Percentiles rank a stretch among this genome's conserved stretches.
phyloP scores from a whole-genome alignment of 768 basidiomycete genomes.

The Pulveroboletus sp. region DNA sequence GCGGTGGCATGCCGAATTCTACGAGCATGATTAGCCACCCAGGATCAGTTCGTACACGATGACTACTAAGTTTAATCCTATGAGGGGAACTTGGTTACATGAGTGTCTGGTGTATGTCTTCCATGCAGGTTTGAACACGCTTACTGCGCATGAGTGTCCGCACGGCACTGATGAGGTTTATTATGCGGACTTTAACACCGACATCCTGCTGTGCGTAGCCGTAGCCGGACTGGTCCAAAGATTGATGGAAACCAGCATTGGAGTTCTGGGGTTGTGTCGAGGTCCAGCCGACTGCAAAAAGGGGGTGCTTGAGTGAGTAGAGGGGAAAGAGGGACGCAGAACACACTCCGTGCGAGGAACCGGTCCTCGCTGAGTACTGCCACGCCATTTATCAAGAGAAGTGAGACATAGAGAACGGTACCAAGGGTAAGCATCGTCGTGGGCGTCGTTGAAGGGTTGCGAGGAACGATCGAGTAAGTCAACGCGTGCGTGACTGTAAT shows the following conservation, averaged over 20 bases:
- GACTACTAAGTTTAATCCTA: slow-evolving; percentile 79
- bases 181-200: slow-evolving; percentile 77
- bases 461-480: not conserved
- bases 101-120: slow-evolving; percentile 12
- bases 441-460: slow-evolving; percentile 8
- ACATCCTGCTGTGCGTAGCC: slow-evolving; percentile 52
- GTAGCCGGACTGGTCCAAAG: slow-evolving; percentile 63
- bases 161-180: slow-evolving; percentile 92
- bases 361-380: slow-evolving; percentile 95
- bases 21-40: slow-evolving; percentile 39
- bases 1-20: slow-evolving; percentile 13
- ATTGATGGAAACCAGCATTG: slow-evolving; percentile 56
- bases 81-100: slow-evolving; percentile 74
- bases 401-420: slow-evolving; percentile 74
- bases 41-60: slow-evolving; percentile 82
- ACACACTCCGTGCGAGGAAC: slow-evolving; percentile 87
- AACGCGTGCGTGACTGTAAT: slow-evolving; percentile 13
- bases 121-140: slow-evolving; percentile 34
- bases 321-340: slow-evolving; percentile 2
- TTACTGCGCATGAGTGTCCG: slow-evolving; percentile 95
- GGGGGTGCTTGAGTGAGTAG: slow-evolving; percentile 15
- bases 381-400: slow-evolving; percentile 90
- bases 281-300: slow-evolving; percentile 79
- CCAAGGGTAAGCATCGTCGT: slow-evolving; percentile 55
- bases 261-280: slow-evolving; percentile 55